Conservation (phyloP, 1,139 yeast species). For the Candida mesenterica region DNA sequence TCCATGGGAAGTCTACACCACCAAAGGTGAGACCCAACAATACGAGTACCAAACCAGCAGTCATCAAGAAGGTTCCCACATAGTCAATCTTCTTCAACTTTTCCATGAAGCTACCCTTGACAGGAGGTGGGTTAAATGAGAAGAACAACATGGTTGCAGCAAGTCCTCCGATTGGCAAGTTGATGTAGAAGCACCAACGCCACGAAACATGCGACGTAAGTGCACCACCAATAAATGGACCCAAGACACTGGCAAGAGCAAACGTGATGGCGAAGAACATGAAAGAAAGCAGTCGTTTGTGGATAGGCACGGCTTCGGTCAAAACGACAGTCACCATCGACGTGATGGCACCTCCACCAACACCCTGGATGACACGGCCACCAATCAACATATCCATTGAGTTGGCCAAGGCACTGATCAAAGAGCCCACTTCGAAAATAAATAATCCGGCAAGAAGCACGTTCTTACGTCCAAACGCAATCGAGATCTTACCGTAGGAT, state of each 20-base stretch:
- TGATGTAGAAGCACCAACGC: conserved; percentile 80
- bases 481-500: conserved; percentile 59
- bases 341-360: conserved; percentile 72
- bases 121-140: conserved; percentile 55
- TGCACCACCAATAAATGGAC: conserved; percentile 71
- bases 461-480: conserved; percentile 59
- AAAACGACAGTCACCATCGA: conserved; percentile 57
- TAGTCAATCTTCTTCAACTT: conserved; percentile 49
- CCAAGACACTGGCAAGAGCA: conserved; percentile 55
- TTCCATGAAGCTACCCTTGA: conserved; percentile 36
- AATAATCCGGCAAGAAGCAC: conserved; percentile 49
- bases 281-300: conserved; percentile 51
- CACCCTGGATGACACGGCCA: conserved; percentile 68
- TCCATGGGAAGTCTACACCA: conserved; percentile 47
- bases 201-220: conserved; percentile 61
- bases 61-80: conserved; percentile 42
- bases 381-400: conserved; percentile 63
- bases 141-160: conserved; percentile 45
- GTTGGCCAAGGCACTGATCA: conserved; percentile 55
- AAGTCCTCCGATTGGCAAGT: conserved; percentile 65
- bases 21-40: conserved; percentile 55
- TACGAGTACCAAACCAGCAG: conserved; percentile 42
- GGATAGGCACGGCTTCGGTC: conserved; percentile 61
- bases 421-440: conserved; percentile 62
- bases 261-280: conserved; percentile 52